Base-by-base conservation (phyloP, 306 rosid species). In the Trifolium subterraneum region DNA sequence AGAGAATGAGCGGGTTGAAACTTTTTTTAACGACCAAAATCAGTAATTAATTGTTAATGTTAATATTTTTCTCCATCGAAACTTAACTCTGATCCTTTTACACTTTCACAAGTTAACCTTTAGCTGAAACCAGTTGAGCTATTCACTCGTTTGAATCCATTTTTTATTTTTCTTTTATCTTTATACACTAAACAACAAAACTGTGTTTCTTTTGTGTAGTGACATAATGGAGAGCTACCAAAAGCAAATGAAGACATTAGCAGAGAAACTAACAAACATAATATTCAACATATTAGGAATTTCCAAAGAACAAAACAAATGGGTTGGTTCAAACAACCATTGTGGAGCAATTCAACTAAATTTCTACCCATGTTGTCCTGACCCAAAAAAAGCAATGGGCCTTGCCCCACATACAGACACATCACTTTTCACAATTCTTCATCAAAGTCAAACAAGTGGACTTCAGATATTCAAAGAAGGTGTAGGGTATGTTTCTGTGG, bases 361-460 rank as follows among this genome's bases (percentile, higher is more conserved):
- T 48, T 89, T 79, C 22, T 93, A 91, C 81, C 96, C 96, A 0
- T 20, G 73, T 5, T 91, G 96, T 42, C 96, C 96, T 0, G 92
- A 91, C 1, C 96, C 97, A 0, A 72, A 73, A 33, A 81, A 87
- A 15, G 92, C 89, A 61, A 82, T 91, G 87, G 97, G 97, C 8
- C 52, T 93, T 8, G 97, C 89, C 25, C 87, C 90, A 0, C 98
- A 91, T 73, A 93, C 93, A 0, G 98, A 93, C 89, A 88, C 98
- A 0, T 89, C 86, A 14, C 75, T 89, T 2, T 4, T 93, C 19
- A 93, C 98, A 10, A 50, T 91, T 66, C 74, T 93, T 62, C 88
- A 89, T 70, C 96, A 86, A 56, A 82, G 76, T 33, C 75, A 84
- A 60, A 80, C 72, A 25, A 74, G 7, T 35, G 92, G 97, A 18